phyloP scores from a whole-genome alignment of 352 stramenopile genomes.

The Pythium sukuiense region DNA sequence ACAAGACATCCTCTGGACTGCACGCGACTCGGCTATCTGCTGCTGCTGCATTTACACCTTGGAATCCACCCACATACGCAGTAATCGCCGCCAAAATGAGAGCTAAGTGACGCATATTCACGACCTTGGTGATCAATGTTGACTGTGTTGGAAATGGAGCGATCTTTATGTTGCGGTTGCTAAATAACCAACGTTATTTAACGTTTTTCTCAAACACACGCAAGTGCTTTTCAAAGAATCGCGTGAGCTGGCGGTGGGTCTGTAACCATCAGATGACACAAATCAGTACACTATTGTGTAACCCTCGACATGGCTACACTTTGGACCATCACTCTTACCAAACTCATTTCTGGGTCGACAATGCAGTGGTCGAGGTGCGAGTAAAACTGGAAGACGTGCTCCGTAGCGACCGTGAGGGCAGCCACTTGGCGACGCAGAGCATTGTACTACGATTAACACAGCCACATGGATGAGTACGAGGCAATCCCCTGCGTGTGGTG shows the following conservation, averaged over 20 bases:
- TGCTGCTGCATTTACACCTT: background rate
- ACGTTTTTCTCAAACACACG: constrained; percentile 35
- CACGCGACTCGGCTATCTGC: constrained; percentile 23
- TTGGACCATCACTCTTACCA: constrained; percentile 23
- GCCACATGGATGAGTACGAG: background rate
- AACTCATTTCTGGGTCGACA: constrained; percentile 40
- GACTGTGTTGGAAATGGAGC: background rate
- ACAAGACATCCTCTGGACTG: constrained; percentile 49
- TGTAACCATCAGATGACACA: background rate
- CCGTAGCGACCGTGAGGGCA: constrained; percentile 37
- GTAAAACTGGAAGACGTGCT: constrained; percentile 57
- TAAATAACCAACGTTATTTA: constrained; percentile 19
- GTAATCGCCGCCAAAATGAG: constrained; percentile 13
- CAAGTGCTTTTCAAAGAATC: constrained; percentile 31
- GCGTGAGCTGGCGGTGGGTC: constrained; percentile 27
- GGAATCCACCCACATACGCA: background rate
- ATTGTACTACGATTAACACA: constrained; percentile 27
- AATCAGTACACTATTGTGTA: background rate
- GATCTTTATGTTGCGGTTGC: background rate
- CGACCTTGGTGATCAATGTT: background rate
- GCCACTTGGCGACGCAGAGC: constrained; percentile 32
- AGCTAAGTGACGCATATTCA: constrained; percentile 10
- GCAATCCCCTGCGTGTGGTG: background rate
- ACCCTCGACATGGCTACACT: constrained; percentile 16
- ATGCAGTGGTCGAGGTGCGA: constrained; percentile 41